Conservation (phyloP, 2,329 filamentous ascomycete genomes). For the Orbilia quercus region DNA sequence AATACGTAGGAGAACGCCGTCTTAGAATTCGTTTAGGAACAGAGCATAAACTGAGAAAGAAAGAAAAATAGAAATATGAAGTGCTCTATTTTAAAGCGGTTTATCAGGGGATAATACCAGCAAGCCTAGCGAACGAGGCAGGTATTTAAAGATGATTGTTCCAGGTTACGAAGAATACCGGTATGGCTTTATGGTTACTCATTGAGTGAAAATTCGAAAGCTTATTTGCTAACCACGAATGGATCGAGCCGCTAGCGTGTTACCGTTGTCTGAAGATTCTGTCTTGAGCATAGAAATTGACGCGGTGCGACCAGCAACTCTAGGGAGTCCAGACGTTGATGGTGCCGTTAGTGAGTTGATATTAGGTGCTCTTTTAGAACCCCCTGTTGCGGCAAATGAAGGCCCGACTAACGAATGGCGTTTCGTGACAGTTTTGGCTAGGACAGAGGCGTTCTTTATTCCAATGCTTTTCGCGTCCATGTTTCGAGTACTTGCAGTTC, state of each 20-base stretch:
- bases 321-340: slow-evolving; percentile 34
- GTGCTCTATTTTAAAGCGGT: too few species aligned
- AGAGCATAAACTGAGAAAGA: neutral
- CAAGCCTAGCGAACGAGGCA: too few species aligned
- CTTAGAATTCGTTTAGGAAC: too few species aligned
- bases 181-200: too few species aligned
- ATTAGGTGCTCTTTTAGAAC: slow-evolving; percentile 35
- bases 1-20: too few species aligned
- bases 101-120: too few species aligned
- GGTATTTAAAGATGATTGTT: too few species aligned
- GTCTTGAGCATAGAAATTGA: slow-evolving; percentile 49
- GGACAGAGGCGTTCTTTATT: neutral
- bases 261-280: slow-evolving; percentile 34
- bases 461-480: slow-evolving; percentile 8
- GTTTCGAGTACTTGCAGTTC: slow-evolving; percentile 11
- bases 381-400: slow-evolving; percentile 16
- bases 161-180: too few species aligned
- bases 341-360: slow-evolving; percentile 10
- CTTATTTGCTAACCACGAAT: slow-evolving; percentile 27
- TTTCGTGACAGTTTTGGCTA: slow-evolving; percentile 40
- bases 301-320: slow-evolving; percentile 43
- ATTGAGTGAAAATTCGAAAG: too few species aligned
- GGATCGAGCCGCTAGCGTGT: slow-evolving; percentile 24
- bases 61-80: too few species aligned
- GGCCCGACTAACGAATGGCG: slow-evolving; percentile 47